Evolutionary conservation across 352 stramenopile species (phyloP).

Genomic region (Phytophthora pinifolia): DNA sequence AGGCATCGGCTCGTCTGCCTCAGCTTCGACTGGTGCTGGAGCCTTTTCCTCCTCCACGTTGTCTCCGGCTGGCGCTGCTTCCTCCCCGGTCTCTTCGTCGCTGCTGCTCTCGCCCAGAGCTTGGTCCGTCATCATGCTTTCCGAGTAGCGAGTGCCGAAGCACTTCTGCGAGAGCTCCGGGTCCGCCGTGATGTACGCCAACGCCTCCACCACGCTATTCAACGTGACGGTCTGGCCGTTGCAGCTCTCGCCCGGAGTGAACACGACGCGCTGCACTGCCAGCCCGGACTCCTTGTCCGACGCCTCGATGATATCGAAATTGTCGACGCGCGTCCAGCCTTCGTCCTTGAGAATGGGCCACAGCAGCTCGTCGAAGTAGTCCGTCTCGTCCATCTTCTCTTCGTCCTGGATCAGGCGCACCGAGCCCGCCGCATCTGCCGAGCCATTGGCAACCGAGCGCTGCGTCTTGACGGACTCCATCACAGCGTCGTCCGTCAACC

Average conservation of each 20-base stretch:
- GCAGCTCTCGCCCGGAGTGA: constrained; percentile 28
- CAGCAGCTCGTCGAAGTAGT: constrained; percentile 82
- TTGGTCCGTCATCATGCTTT: constrained; percentile 45
- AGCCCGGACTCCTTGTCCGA: constrained; percentile 39
- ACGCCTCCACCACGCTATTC: constrained; percentile 52
- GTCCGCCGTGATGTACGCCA: constrained; percentile 61
- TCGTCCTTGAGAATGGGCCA: constrained; percentile 76
- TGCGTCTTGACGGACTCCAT: constrained; percentile 73
- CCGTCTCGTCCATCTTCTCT: constrained; percentile 49
- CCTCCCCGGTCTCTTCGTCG: no score
- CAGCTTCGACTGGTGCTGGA: neutral
- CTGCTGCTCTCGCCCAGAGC: constrained; percentile 32
- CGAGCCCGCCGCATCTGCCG: constrained; percentile 12
- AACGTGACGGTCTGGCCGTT: constrained; percentile 29
- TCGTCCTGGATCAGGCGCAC: constrained; percentile 35
- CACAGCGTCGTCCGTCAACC: constrained; percentile 71
- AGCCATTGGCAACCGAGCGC: constrained; percentile 27
- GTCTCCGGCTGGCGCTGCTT: no score
- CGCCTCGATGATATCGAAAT: constrained; percentile 54
- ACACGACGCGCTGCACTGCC: constrained; percentile 41
- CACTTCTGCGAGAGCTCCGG: constrained; percentile 53
- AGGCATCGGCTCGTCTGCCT: constrained; percentile 26
- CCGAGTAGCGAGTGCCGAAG: constrained; percentile 66
- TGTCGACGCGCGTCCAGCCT: constrained; percentile 64
- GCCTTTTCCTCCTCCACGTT: constrained; percentile 11